Evolutionary conservation across 345 rosid species (phyloP).

Genomic region (Luvunga scandens): DNA sequence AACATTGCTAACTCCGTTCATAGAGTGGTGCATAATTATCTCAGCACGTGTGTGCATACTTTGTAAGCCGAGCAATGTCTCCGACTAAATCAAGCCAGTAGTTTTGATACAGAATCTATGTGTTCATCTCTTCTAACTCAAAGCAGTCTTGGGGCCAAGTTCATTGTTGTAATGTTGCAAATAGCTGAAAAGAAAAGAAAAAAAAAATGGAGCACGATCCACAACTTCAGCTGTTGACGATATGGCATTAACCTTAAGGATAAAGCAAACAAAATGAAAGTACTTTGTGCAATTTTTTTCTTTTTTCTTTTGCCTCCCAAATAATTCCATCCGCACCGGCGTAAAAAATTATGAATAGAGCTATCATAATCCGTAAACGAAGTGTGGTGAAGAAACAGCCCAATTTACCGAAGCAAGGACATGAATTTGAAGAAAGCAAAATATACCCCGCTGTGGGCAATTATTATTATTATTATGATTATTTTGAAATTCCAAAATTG

Average conservation of each 20-base stretch:
- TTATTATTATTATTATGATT: too few species aligned
- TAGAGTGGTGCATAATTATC: too few species aligned
- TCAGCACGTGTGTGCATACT: too few species aligned
- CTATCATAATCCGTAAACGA: not conserved
- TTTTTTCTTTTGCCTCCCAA: not conserved
- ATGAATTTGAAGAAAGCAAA: not conserved
- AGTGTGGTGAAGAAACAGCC: not conserved
- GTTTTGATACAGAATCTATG: not conserved
- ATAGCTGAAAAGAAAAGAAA: too few species aligned
- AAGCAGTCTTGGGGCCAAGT: not conserved
- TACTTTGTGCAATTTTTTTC: not conserved
- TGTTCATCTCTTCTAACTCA: not conserved
- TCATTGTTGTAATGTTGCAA: not conserved
- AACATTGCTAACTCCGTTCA: too few species aligned
- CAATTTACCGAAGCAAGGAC: not conserved
- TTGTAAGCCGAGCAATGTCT: too few species aligned
- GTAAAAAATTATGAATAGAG: not conserved
- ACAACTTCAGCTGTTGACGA: constrained; percentile 5
- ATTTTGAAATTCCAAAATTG: not conserved
- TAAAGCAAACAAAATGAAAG: constrained; percentile 2
- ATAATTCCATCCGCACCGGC: not conserved
- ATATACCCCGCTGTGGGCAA: not conserved
- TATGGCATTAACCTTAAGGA: not conserved
- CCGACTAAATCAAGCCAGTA: too few species aligned
- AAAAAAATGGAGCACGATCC: not conserved